Evolutionary conservation across 768 basidiomycete species (phyloP).

Genomic region (Naganishia kalamii): DNA sequence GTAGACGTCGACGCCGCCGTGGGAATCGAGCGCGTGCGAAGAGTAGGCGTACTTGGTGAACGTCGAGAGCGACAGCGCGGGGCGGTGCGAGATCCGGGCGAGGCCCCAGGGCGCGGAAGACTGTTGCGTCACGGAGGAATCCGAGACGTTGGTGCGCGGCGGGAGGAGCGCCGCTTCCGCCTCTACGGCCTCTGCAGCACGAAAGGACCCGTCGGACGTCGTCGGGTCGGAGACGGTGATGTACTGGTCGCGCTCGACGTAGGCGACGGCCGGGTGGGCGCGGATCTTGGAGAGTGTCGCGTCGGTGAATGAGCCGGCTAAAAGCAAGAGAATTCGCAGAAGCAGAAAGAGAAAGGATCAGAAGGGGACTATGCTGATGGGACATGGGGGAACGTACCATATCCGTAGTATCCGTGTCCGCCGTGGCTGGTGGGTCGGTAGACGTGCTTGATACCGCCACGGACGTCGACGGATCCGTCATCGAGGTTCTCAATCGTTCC

Average conservation of each 20-base stretch:
- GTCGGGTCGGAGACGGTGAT: constrained; percentile 51
- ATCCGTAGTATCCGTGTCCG: constrained; percentile 59
- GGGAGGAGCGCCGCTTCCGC: neutral
- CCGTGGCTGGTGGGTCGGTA: constrained; percentile 60
- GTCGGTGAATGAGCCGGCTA: constrained; percentile 66
- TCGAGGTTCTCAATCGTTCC: constrained; percentile 25
- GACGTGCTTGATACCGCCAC: constrained; percentile 55
- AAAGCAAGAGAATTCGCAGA: neutral
- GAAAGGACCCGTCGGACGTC: neutral
- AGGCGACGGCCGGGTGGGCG: constrained; percentile 78
- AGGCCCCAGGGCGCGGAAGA: constrained; percentile 62
- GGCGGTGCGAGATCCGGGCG: constrained; percentile 84
- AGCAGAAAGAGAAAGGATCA: neutral
- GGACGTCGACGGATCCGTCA: constrained; percentile 18
- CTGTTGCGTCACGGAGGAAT: constrained; percentile 28
- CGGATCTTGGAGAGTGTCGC: constrained; percentile 69
- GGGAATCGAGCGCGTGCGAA: constrained; percentile 44
- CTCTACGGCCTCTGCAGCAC: neutral
- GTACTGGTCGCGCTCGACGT: constrained; percentile 87
- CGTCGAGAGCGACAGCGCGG: constrained; percentile 66
- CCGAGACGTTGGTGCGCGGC: constrained; percentile 17
- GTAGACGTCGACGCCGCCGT: constrained; percentile 88
- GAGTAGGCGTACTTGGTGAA: constrained; percentile 78
- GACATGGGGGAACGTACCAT: constrained; percentile 34
- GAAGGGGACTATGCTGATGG: neutral